Base-by-base conservation (phyloP, 768 basidiomycete genomes). In the Pleurotus djamor region DNA sequence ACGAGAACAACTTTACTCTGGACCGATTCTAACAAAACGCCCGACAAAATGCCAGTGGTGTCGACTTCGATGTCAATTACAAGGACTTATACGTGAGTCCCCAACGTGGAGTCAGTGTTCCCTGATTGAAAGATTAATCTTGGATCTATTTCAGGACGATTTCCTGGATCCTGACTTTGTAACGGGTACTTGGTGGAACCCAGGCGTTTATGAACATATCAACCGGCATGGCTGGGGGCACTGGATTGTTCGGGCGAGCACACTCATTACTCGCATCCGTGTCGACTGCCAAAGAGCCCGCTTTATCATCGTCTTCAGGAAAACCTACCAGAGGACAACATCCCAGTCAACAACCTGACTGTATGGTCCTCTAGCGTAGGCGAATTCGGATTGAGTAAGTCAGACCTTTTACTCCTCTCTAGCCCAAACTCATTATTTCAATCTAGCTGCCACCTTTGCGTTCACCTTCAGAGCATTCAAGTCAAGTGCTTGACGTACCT, bases 381-480 rank as follows among this genome's bases (percentile, higher is more conserved):
- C 8, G 5, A 36, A 33, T 35, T 12, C 21, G 14, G 14, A 16
- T 21, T 33, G 34, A 34, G 51, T 52, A 16, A 8, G 51, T 52
- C 38, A 41, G 38, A 41, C 7, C 38, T 12, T 14, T n/a, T 35
- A n/a, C 34, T 38, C n/a, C 37, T n/a, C 9, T 4, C 14, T n/a
- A 34, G 34, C 6, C n/a, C n/a, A 16, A 33, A 38, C 33, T 13
- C 34, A 36, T 16, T 52, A 9, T 38, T n/a, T 6, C 17, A n/a
- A 47, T 7, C n/a, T 13, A 52, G 51, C 7, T 13, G n/a, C 34
- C 13, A 52, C n/a, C 14, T n/a, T 5, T 52, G 12, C 7, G 14
- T 5, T 35, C n/a, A 10, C 51, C 13, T 52, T 52, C 51, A 52
- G 51, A 37, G 51, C 51, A n/a, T 52, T 52, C 51, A 35, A 52